These are phyloP conservation scores for Phoma sp. DNA, from an alignment of 2,329 filamentous ascomycete species.

Conservation along the genomic window DNA sequence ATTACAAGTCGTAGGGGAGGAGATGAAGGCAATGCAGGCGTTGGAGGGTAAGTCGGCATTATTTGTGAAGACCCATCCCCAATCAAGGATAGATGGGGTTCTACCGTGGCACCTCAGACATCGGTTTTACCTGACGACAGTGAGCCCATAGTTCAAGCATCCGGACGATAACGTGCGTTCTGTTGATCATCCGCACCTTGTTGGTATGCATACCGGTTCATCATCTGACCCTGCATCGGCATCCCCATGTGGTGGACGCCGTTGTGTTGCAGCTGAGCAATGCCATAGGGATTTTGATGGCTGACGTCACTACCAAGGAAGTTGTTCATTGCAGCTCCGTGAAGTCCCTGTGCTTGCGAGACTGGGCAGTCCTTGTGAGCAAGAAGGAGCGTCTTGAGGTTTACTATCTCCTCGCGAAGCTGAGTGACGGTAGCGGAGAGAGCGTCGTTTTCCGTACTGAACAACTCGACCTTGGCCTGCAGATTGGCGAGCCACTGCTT, in stretches of 20 bases:
- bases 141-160: constrained; percentile 38
- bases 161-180: constrained; percentile 33
- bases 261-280: constrained; percentile 52
- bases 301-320: constrained; percentile 55
- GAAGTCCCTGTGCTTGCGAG: constrained; percentile 81
- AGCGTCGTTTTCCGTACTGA: constrained; percentile 87
- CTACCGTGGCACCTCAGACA: constrained; percentile 12
- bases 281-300: constrained; percentile 57
- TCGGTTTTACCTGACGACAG: constrained; percentile 38
- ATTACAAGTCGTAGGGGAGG: constrained; percentile 38
- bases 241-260: constrained; percentile 50
- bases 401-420: constrained; percentile 90
- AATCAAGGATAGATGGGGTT: not conserved
- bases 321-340: constrained; percentile 57
- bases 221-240: constrained; percentile 48
- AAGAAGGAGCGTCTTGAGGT: constrained; percentile 87
- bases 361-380: constrained; percentile 97
- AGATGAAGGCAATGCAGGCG: constrained; percentile 1
- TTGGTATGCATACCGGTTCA: constrained; percentile 48
- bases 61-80: not conserved
- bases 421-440: constrained; percentile 83
- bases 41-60: not conserved
- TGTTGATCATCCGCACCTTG: constrained; percentile 36
- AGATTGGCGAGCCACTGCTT: constrained; percentile 98
- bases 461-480: constrained; percentile 92